Evolutionary conservation across 2,329 filamentous ascomycete species (phyloP).

Genomic region (Oidium heveae): DNA sequence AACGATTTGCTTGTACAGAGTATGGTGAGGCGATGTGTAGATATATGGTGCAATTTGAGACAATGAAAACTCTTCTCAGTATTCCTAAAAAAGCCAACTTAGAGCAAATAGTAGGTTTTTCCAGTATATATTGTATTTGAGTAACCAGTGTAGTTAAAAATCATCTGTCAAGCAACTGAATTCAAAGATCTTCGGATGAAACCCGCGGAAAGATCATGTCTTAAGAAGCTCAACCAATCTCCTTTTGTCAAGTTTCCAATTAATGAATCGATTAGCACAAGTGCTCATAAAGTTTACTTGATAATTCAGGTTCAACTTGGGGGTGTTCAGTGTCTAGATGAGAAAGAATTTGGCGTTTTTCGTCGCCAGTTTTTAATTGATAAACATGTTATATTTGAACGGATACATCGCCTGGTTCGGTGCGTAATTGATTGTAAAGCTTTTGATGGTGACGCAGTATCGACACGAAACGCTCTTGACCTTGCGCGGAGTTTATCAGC

Average conservation of each 20-base stretch:
- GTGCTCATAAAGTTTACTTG: slow-evolving; percentile 51
- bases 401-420: slow-evolving; percentile 41
- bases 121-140: background rate
- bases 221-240: slow-evolving; percentile 47
- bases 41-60: slow-evolving; percentile 58
- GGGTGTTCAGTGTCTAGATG: slow-evolving; percentile 32
- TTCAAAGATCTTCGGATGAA: slow-evolving; percentile 51
- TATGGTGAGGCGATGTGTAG: slow-evolving; percentile 62
- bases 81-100: slow-evolving; percentile 34
- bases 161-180: slow-evolving; percentile 41
- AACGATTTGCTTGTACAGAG: slow-evolving; percentile 34
- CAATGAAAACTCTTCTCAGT: slow-evolving; percentile 45
- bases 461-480: slow-evolving; percentile 45
- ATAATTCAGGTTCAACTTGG: slow-evolving; percentile 56
- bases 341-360: slow-evolving; percentile 29
- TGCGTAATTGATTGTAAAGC: slow-evolving; percentile 53
- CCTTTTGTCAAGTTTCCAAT: slow-evolving; percentile 45
- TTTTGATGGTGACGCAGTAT: slow-evolving; percentile 32
- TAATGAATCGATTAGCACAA: slow-evolving; percentile 36
- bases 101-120: slow-evolving; percentile 37
- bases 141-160: slow-evolving; percentile 28
- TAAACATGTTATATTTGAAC: slow-evolving; percentile 37
- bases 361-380: slow-evolving; percentile 32
- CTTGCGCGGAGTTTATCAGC: slow-evolving; percentile 54
- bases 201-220: slow-evolving; percentile 38